phyloP scores from a whole-genome alignment of 2,329 filamentous ascomycete species.

The Aspergillus quadrilineatus region DNA sequence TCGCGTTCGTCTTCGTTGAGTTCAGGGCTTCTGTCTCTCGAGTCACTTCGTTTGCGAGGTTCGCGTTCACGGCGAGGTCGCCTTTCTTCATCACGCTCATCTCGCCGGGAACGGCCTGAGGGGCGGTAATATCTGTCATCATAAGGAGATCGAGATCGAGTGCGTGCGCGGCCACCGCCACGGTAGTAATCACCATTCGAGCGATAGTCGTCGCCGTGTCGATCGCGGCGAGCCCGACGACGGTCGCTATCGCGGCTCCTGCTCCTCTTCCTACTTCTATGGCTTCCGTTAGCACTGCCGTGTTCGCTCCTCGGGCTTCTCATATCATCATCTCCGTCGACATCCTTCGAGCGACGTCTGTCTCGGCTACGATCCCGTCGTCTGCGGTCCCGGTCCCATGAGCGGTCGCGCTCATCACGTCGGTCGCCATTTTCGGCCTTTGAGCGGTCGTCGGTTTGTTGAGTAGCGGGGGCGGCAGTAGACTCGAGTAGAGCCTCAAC shows the following conservation, averaged over 20 bases:
- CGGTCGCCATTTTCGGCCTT: conserved; percentile 57
- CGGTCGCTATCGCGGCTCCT: conserved; percentile 74
- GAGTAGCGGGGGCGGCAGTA: conserved; percentile 61
- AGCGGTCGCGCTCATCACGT: conserved; percentile 58
- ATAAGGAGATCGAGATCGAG: conserved; percentile 70
- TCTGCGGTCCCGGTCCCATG: conserved; percentile 57
- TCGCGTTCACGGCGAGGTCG: conserved; percentile 54
- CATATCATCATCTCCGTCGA: conserved; percentile 57
- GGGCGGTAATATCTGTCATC: conserved; percentile 59
- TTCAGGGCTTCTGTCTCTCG: conserved; percentile 57
- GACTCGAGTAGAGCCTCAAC: conserved; percentile 90
- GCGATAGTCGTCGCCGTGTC: conserved; percentile 55
- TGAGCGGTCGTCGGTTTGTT: conserved; percentile 59
- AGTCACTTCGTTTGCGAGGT: conserved; percentile 45
- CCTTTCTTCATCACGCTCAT: conserved; percentile 48
- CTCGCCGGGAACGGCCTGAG: conserved; percentile 49
- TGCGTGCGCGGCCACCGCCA: conserved; percentile 62
- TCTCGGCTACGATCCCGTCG: conserved; percentile 62
- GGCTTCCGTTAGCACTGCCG: conserved; percentile 66
- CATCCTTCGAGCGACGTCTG: conserved; percentile 52
- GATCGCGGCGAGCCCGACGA: conserved; percentile 70
- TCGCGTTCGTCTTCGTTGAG: conserved; percentile 95
- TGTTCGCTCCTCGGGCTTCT: conserved; percentile 72
- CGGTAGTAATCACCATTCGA: conserved; percentile 70
- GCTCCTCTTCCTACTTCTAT: conserved; percentile 78